These are phyloP conservation scores for Pyrrhoderma lamaoense DNA, from an alignment of 1,284 basidiomycete genomes.

Conservation along the genomic window DNA sequence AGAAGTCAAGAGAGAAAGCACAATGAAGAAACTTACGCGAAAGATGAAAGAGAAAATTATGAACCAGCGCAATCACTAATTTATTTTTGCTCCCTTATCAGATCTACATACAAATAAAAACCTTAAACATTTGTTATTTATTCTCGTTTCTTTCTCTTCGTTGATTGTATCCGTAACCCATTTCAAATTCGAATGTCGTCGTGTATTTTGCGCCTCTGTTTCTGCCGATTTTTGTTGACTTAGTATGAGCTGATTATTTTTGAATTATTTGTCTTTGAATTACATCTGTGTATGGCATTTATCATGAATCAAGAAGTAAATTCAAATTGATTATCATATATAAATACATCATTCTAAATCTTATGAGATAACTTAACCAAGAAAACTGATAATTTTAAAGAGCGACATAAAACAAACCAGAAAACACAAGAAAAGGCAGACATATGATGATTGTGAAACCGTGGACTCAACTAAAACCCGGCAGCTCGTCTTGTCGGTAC, in stretches of 20 bases:
- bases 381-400: too few species aligned
- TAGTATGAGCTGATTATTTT: too few species aligned
- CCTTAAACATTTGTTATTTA: background rate
- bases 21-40: conserved; percentile 1
- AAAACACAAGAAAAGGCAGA: too few species aligned
- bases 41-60: conserved; percentile 11
- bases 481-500: too few species aligned
- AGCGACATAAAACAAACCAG: too few species aligned
- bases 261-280: too few species aligned
- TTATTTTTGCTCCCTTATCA: background rate
- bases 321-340: background rate
- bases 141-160: background rate
- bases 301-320: background rate
- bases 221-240: background rate
- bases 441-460: too few species aligned
- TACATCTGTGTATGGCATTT: too few species aligned
- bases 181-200: background rate
- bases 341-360: too few species aligned
- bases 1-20: conserved; percentile 1
- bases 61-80: background rate
- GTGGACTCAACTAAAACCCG: too few species aligned
- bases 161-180: background rate
- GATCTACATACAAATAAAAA: background rate
- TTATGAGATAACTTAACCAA: too few species aligned
- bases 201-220: background rate